A percentile compares a stretch with the other conserved stretches of the same genome.
phyloP scores from a whole-genome alignment of 345 rosid genomes.

The Rubroshorea leprosula region DNA sequence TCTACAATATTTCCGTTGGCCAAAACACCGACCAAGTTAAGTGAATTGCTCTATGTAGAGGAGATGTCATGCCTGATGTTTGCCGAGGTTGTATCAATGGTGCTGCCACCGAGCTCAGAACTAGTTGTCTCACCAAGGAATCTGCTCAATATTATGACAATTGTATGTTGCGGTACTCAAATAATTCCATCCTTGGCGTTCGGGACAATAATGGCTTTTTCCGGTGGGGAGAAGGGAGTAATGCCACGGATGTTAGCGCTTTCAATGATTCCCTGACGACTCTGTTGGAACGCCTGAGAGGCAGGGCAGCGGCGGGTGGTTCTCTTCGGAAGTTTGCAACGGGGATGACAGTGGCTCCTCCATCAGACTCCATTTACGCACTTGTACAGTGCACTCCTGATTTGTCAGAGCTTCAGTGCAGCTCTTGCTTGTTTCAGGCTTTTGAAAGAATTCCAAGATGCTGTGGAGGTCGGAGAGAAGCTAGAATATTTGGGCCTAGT shows the following conservation, averaged over 20 bases:
- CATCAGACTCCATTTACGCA: constrained; percentile 20
- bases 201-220: neutral
- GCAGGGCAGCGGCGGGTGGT: constrained; percentile 23
- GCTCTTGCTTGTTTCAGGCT: constrained; percentile 19
- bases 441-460: constrained; percentile 13
- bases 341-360: constrained; percentile 9
- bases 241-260: neutral
- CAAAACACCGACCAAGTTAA: neutral
- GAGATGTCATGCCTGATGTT: neutral
- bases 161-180: no score
- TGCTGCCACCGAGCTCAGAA: neutral
- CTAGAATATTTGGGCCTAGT: constrained; percentile 30
- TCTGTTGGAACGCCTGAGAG: neutral
- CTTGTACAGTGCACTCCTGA: no score
- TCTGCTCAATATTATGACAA: neutral
- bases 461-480: constrained; percentile 25
- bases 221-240: neutral
- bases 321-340: constrained; percentile 36
- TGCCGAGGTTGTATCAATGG: neutral
- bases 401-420: constrained; percentile 27
- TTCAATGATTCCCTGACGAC: neutral
- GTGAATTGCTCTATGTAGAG: neutral
- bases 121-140: neutral
- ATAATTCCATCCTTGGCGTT: neutral
- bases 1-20: neutral